A percentile compares a stretch with the other conserved stretches of the same genome.
These are phyloP conservation scores for Austroboletus novae-zelandiae DNA, from an alignment of 1,284 basidiomycete species.

Conservation along the genomic window DNA sequence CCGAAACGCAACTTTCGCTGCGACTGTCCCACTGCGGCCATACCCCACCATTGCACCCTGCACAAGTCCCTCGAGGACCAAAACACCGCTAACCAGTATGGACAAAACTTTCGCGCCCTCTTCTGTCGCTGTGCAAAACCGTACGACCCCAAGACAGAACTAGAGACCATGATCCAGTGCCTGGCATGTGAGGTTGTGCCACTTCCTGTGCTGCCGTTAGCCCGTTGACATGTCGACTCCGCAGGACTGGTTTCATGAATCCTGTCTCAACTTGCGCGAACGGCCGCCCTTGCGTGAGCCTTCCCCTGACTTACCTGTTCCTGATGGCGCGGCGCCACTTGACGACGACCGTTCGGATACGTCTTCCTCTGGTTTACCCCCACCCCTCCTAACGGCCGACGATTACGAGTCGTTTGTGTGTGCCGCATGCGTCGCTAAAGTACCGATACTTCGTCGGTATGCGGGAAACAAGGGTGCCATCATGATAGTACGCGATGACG, in stretches of 20 bases:
- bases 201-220: neutral
- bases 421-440: slow-evolving; percentile 55
- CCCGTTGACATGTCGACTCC: slow-evolving; percentile 8
- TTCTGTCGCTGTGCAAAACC: slow-evolving; percentile 72
- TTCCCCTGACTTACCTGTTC: slow-evolving; percentile 37
- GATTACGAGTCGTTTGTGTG: slow-evolving; percentile 76
- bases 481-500: slow-evolving; percentile 56
- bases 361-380: slow-evolving; percentile 63
- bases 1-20: slow-evolving; percentile 78
- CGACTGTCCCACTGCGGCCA: slow-evolving; percentile 69
- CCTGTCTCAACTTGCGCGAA: slow-evolving; percentile 74
- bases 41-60: slow-evolving; percentile 61
- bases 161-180: slow-evolving; percentile 84
- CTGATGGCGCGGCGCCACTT: slow-evolving; percentile 16
- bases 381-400: slow-evolving; percentile 57
- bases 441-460: slow-evolving; percentile 52
- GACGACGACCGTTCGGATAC: slow-evolving; percentile 58
- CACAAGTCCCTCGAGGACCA: slow-evolving; percentile 50
- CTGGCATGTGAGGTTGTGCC: slow-evolving; percentile 70
- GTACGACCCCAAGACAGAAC: slow-evolving; percentile 69
- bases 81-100: slow-evolving; percentile 61
- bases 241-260: slow-evolving; percentile 86
- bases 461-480: slow-evolving; percentile 63
- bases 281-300: slow-evolving; percentile 47
- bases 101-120: slow-evolving; percentile 63